phyloP scores from a whole-genome alignment of 1,284 basidiomycete species.

The Ustilago esculenta region DNA sequence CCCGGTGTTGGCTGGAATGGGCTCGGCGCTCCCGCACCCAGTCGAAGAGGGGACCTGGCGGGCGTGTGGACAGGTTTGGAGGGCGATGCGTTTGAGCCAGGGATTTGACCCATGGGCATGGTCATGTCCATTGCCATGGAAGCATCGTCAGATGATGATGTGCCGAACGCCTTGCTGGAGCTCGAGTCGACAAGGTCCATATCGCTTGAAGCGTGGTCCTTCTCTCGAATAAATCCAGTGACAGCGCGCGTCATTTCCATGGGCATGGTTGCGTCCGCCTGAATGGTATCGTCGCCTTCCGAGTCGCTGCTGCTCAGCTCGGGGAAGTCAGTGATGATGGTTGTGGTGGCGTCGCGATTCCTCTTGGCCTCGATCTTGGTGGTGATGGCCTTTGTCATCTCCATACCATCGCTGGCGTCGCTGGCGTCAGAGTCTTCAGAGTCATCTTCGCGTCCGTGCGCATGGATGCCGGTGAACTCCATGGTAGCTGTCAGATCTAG shows the following conservation, averaged over 20 bases:
- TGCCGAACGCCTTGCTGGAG: conserved; percentile 16
- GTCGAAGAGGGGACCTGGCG: conserved; percentile 7
- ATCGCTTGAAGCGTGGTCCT: conserved; percentile 40
- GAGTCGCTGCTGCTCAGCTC: conserved; percentile 31
- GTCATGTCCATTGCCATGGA: conserved; percentile 57
- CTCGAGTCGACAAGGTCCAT: conserved; percentile 44
- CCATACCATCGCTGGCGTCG: conserved; percentile 38
- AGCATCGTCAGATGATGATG: conserved; percentile 23
- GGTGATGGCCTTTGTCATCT: conserved; percentile 47
- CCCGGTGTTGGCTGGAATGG: conserved; percentile 38
- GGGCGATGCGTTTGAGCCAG: conserved; percentile 22
- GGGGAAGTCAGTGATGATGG: conserved; percentile 33
- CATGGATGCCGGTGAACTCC: conserved; percentile 46
- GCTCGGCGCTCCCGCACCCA: conserved; percentile 31
- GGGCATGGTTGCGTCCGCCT: conserved; percentile 34
- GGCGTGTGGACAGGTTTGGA: conserved; percentile 22
- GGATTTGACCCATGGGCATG: conserved; percentile 38
- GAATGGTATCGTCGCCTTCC: conserved; percentile 37
- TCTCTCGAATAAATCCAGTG: conserved; percentile 41
- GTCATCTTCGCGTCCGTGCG: conserved; percentile 8
- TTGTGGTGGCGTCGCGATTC: conserved; percentile 37
- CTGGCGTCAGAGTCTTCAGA: conserved; percentile 24
- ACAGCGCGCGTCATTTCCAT: conserved; percentile 49
- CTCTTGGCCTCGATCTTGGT: conserved; percentile 44
- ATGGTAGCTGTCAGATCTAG: conserved; percentile 42